Evolutionary conservation across 2,329 filamentous ascomycete species (phyloP).

Genomic region (Paracoccidioides lutzii): DNA sequence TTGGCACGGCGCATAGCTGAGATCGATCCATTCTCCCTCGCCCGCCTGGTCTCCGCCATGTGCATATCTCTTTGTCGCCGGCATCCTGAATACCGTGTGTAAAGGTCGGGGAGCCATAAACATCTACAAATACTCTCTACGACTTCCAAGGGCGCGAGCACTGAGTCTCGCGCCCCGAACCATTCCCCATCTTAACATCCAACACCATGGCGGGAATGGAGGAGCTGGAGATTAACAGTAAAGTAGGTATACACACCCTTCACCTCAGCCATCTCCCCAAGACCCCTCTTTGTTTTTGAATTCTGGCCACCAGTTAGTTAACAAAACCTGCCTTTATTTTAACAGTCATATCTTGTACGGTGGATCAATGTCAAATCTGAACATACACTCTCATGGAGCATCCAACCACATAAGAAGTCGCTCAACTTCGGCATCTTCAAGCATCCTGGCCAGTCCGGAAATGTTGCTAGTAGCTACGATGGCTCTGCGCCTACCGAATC

Average conservation of each 20-base stretch:
- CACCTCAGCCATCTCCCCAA: background rate
- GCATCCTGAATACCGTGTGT: background rate
- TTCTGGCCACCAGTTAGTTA: slow-evolving; percentile 7
- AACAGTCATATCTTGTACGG: slow-evolving; percentile 88
- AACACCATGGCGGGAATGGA: slow-evolving; percentile 77
- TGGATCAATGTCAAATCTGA: slow-evolving; percentile 88
- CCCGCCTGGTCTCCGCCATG: background rate
- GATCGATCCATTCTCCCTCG: background rate
- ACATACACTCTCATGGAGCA: slow-evolving; percentile 92
- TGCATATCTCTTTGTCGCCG: background rate
- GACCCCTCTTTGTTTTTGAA: background rate
- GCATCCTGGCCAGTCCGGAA: slow-evolving; percentile 62
- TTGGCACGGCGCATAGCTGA: background rate
- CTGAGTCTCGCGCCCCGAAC: background rate
- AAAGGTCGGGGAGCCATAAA: background rate
- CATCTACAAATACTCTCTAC: background rate
- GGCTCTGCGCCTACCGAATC: background rate
- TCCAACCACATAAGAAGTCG: slow-evolving; percentile 96
- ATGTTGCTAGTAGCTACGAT: slow-evolving; percentile 28
- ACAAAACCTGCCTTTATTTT: slow-evolving; percentile 9
- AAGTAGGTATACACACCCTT: slow-evolving; percentile 45
- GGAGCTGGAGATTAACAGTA: slow-evolving; percentile 93
- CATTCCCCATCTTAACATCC: background rate
- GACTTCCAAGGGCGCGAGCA: background rate
- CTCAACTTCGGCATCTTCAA: slow-evolving; percentile 98